These are phyloP conservation scores for Ramaria sp. DNA, from an alignment of 768 basidiomycete genomes.

Conservation along the genomic window DNA sequence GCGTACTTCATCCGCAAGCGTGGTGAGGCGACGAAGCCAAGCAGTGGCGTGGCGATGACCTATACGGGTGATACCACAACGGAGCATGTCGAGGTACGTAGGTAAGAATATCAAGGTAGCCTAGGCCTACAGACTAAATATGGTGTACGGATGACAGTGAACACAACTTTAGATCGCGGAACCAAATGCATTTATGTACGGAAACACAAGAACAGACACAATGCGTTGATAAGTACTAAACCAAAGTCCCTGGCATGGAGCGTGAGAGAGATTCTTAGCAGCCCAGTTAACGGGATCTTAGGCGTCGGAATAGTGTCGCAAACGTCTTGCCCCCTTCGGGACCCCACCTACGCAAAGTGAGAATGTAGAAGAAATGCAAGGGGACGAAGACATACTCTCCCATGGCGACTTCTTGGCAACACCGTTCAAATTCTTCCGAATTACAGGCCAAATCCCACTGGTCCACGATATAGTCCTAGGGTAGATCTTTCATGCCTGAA, in stretches of 20 bases:
- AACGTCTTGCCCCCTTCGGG: conserved; percentile 59
- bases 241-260: not conserved
- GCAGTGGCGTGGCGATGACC: not conserved
- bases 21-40: conserved; percentile 4
- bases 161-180: not conserved
- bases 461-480: conserved; percentile 64
- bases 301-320: conserved; percentile 53
- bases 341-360: conserved; percentile 43
- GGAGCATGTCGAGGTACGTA: not conserved
- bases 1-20: conserved; percentile 23
- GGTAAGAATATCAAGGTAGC: not conserved
- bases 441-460: conserved; percentile 62
- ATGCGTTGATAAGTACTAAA: not conserved
- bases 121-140: no score
- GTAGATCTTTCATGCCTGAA: conserved; percentile 8
- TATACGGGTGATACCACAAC: not conserved
- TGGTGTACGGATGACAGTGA: no score
- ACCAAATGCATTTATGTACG: not conserved
- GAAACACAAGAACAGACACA: not conserved
- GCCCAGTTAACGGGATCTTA: conserved; percentile 32
- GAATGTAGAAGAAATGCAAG: not conserved
- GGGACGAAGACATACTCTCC: conserved; percentile 46
- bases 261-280: not conserved
- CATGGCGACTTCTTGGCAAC: conserved; percentile 60
- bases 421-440: conserved; percentile 55